Conservation (phyloP, 1,284 basidiomycete genomes). For the Ustilago lituana region DNA sequence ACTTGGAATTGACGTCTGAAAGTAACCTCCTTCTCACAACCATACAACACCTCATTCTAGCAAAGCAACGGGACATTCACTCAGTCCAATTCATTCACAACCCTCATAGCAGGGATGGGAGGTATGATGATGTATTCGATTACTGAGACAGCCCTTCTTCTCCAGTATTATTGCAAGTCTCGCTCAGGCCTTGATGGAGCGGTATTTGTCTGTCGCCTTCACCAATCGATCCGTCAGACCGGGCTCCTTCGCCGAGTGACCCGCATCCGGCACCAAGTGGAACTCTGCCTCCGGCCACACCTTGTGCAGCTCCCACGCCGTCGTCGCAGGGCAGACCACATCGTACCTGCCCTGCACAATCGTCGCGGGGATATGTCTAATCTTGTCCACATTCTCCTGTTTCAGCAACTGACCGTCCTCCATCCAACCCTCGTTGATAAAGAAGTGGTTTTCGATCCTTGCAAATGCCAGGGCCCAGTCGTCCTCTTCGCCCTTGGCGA, state of each 20-base stretch:
- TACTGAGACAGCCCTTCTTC: too few relatives aligned
- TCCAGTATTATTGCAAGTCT: too few relatives aligned
- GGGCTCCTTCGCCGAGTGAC: constrained; percentile 84
- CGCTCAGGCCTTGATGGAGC: constrained; percentile 21
- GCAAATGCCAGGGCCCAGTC: constrained; percentile 75
- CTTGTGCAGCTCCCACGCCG: constrained; percentile 65
- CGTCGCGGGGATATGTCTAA: constrained; percentile 74
- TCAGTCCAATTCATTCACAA: neutral
- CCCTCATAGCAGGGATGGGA: too few relatives aligned
- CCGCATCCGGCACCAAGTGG: constrained; percentile 83
- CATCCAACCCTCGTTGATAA: constrained; percentile 82
- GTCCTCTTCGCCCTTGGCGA: constrained; percentile 52
- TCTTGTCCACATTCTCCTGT: constrained; percentile 85
- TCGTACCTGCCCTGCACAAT: constrained; percentile 79
- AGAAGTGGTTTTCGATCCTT: constrained; percentile 91
- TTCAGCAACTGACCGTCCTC: constrained; percentile 86
- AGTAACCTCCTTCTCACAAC: too few relatives aligned
- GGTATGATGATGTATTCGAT: too few relatives aligned
- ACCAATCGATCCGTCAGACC: constrained; percentile 79
- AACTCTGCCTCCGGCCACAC: constrained; percentile 49
- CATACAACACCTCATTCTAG: too few relatives aligned
- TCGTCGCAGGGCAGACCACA: constrained; percentile 70
- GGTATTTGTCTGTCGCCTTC: constrained; percentile 71
- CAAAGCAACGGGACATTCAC: too few relatives aligned
- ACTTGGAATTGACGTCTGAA: constrained; percentile 47